phyloP scores from a whole-genome alignment of 2,329 filamentous ascomycete species.

The Aspergillus versicolor region DNA sequence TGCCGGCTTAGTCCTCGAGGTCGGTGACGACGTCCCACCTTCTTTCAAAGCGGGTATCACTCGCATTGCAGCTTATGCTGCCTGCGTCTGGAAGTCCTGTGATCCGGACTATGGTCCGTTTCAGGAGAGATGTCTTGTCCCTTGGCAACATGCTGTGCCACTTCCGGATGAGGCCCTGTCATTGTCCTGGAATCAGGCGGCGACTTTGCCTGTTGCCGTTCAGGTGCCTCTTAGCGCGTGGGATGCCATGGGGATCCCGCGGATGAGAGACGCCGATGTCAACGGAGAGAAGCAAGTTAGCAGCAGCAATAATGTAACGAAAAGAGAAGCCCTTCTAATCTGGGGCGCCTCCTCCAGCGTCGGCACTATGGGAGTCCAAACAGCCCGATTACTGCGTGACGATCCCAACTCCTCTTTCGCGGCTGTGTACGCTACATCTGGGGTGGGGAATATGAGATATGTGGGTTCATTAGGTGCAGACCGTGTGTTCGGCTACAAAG shows the following conservation, averaged over 20 bases:
- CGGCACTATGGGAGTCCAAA: slow-evolving; percentile 47
- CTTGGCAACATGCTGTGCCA: slow-evolving; percentile 41
- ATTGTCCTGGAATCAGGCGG: slow-evolving; percentile 41
- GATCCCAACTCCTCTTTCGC: slow-evolving; percentile 33
- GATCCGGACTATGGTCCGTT: slow-evolving; percentile 50
- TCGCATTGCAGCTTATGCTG: slow-evolving; percentile 42
- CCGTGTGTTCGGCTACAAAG: slow-evolving; percentile 45
- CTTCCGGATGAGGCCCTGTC: slow-evolving; percentile 31
- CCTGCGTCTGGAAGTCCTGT: slow-evolving; percentile 44
- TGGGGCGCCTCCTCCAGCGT: slow-evolving; percentile 50
- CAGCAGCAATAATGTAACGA: neutral
- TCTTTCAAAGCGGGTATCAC: slow-evolving; percentile 35
- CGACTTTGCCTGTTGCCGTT: slow-evolving; percentile 41
- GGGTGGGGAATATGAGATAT: slow-evolving; percentile 35
- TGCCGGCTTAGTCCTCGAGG: slow-evolving; percentile 44
- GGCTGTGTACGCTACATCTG: slow-evolving; percentile 46
- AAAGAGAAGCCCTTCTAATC: slow-evolving; percentile 39
- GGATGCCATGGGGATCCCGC: slow-evolving; percentile 39
- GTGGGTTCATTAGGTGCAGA: slow-evolving; percentile 31
- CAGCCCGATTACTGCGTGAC: slow-evolving; percentile 36
- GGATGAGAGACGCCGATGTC: slow-evolving; percentile 14
- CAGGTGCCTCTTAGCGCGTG: slow-evolving; percentile 41
- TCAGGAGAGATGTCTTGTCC: slow-evolving; percentile 45
- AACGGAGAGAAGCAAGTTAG: neutral
- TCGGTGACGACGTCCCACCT: slow-evolving; percentile 39